Conservation (phyloP, 768 basidiomycete species). For the Phlebiopsis gigantea region DNA sequence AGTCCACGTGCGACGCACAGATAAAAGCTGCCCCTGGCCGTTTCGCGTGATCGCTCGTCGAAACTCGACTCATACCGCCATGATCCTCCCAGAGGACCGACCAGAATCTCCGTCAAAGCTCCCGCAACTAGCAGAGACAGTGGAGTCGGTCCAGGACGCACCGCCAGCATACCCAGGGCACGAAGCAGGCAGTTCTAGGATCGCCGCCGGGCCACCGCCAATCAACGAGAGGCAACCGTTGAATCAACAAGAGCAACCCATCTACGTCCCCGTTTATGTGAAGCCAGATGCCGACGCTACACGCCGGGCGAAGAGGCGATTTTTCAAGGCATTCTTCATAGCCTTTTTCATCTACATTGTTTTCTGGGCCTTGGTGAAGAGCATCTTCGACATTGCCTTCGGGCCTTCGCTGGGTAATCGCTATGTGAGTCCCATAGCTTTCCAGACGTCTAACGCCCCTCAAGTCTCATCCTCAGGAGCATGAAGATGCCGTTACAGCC, state of each 20-base stretch:
- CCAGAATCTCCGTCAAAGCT: conserved; percentile 19
- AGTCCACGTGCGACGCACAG: conserved; percentile 11
- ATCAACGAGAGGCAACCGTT: not conserved
- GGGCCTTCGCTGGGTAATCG: not conserved
- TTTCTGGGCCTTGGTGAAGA: conserved; percentile 8
- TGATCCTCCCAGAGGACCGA: conserved; percentile 23
- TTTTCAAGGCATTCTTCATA: conserved; percentile 18
- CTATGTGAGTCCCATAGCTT: not conserved
- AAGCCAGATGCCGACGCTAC: not conserved
- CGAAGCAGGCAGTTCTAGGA: conserved; percentile 1
- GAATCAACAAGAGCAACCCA: not conserved
- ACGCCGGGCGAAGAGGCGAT: conserved; percentile 12
- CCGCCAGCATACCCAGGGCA: conserved; percentile 22
- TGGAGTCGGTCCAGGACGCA: conserved; percentile 2
- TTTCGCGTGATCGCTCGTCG: not conserved
- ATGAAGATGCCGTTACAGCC: not conserved
- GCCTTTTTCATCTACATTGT: conserved; percentile 16
- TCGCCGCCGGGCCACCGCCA: not conserved
- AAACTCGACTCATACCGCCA: conserved; percentile 3
- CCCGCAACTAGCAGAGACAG: conserved; percentile 13
- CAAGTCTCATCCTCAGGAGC: not conserved
- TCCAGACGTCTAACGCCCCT: not conserved
- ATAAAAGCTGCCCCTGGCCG: not conserved
- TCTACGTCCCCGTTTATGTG: conserved; percentile 1
- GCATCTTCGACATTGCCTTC: conserved; percentile 5